Evolutionary conservation across 2,329 filamentous ascomycete genomes (phyloP).

Genomic region (Trichoderma semiorbis): DNA sequence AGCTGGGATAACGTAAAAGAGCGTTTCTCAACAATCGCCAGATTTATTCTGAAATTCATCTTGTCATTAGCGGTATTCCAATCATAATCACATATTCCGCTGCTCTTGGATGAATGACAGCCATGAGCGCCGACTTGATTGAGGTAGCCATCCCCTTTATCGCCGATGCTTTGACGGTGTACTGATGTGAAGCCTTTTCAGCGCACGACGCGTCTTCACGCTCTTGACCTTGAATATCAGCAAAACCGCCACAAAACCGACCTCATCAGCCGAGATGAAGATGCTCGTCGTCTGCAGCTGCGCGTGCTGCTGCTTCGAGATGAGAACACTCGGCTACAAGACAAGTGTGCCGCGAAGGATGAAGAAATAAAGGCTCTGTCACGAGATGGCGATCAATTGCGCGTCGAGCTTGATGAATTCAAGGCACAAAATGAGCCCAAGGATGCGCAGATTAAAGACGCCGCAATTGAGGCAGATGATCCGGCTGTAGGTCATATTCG

Average conservation of each 20-base stretch:
- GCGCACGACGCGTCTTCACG: conserved; percentile 46
- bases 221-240: conserved; percentile 69
- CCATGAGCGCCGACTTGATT: conserved; percentile 27
- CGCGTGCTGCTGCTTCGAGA: conserved; percentile 69
- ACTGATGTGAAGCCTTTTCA: conserved; percentile 26
- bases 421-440: conserved; percentile 43
- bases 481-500: conserved; percentile 39
- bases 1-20: neutral
- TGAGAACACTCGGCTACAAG: conserved; percentile 66
- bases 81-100: neutral
- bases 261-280: conserved; percentile 70
- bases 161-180: neutral
- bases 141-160: conserved; percentile 26
- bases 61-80: neutral
- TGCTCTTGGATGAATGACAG: neutral
- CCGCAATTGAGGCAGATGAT: conserved; percentile 46
- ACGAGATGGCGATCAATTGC: conserved; percentile 39
- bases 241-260: conserved; percentile 61
- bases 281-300: conserved; percentile 65
- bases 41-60: neutral
- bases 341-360: conserved; percentile 58
- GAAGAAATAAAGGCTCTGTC: conserved; percentile 52
- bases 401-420: conserved; percentile 41
- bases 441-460: conserved; percentile 46
- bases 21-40: neutral